Conservation (phyloP, 805 yeast genomes). For the Nakazawaea molendinolei region DNA sequence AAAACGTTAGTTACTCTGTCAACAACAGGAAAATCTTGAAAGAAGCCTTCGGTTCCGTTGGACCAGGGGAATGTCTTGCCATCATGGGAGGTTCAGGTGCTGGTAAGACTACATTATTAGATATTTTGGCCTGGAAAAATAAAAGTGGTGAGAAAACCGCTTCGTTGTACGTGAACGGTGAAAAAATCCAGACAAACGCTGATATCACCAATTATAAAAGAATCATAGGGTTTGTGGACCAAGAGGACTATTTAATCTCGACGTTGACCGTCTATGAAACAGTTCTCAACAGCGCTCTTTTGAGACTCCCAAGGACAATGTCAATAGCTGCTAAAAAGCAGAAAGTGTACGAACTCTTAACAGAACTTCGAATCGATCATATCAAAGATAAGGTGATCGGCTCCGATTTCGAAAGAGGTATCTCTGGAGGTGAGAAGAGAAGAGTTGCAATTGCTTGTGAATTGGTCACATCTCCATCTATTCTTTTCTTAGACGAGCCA, state of each 20-base stretch:
- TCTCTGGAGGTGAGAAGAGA: constrained; percentile 89
- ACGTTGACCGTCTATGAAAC: constrained; percentile 96
- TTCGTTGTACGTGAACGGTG: constrained; percentile 72
- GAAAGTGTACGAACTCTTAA: constrained; percentile 78
- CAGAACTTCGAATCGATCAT: constrained; percentile 75
- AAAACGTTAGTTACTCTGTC: constrained; percentile 56
- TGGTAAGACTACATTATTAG: constrained; percentile 91
- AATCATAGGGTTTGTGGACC: constrained; percentile 91
- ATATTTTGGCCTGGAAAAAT: constrained; percentile 82
- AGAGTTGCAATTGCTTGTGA: constrained; percentile 93
- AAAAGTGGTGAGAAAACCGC: constrained; percentile 72
- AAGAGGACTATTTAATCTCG: constrained; percentile 85
- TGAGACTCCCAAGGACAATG: constrained; percentile 81
- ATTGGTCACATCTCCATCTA: constrained; percentile 80
- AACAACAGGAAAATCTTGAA: constrained; percentile 50
- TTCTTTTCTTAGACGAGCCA: constrained; percentile 83
- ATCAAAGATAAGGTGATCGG: constrained; percentile 87
- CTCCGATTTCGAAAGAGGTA: constrained; percentile 83
- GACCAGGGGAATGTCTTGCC: constrained; percentile 86
- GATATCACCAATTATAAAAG: constrained; percentile 45
- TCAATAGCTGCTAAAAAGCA: constrained; percentile 62
- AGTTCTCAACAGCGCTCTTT: constrained; percentile 82
- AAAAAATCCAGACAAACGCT: constrained; percentile 21
- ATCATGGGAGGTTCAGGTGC: constrained; percentile 99
- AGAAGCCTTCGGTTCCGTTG: constrained; percentile 65